Conservation (phyloP, 2,329 filamentous ascomycete species). For the Aureobasidium mangrovei region DNA sequence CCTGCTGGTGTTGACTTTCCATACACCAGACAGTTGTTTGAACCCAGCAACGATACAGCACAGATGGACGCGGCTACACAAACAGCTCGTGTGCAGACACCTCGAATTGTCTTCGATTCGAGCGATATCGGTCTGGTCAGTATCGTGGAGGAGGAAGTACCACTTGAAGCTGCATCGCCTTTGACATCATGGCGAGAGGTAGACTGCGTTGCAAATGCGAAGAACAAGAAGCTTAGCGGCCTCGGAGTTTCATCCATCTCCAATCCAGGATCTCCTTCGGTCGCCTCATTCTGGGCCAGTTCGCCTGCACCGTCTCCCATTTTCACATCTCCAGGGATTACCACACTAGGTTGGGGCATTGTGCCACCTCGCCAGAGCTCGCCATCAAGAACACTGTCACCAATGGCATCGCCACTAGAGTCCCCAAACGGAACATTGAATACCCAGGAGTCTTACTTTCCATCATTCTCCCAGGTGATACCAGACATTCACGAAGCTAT, state of each 20-base stretch:
- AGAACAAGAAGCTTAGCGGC: neutral
- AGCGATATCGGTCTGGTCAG: neutral
- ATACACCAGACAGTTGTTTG: neutral
- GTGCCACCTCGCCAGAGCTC: neutral
- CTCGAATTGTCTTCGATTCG: neutral
- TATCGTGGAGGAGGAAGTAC: slow-evolving; percentile 2
- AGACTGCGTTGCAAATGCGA: neutral
- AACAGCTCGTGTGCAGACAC: neutral
- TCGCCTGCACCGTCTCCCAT: neutral
- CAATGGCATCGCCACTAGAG: neutral
- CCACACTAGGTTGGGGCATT: neutral
- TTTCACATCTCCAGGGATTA: neutral
- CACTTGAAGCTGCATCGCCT: neutral
- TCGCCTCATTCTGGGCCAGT: neutral
- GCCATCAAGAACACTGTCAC: neutral
- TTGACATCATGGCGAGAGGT: neutral
- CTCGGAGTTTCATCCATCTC: neutral
- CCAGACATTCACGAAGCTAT: neutral
- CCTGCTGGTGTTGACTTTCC: neutral
- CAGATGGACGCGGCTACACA: slow-evolving; percentile 1
- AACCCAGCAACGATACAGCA: neutral
- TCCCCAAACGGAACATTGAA: neutral
- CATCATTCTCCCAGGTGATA: neutral
- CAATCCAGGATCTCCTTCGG: neutral
- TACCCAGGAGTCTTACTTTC: too few relatives aligned